Evolutionary conservation across 2,329 filamentous ascomycete genomes (phyloP).

Genomic region (Verticillium alfalfae): DNA sequence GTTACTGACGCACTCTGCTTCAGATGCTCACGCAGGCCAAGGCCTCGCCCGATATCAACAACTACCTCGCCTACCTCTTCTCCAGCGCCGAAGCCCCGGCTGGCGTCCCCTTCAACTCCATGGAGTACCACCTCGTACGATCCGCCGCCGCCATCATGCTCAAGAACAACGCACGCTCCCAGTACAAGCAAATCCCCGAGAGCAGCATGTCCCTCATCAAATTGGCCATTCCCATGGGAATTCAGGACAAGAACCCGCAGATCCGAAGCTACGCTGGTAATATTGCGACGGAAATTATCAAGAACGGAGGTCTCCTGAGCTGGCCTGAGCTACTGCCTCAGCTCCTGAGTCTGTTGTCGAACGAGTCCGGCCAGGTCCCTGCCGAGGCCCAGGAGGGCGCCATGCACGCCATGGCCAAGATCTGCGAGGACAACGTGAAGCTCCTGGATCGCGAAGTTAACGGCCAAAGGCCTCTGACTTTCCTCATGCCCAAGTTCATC

Average conservation of each 20-base stretch:
- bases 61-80: conserved; percentile 91
- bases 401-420: conserved; percentile 88
- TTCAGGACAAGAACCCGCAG: conserved; percentile 76
- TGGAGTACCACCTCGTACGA: conserved; percentile 70
- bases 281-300: conserved; percentile 88
- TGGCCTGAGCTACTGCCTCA: conserved; percentile 91
- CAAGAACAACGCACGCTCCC: conserved; percentile 82
- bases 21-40: conserved; percentile 94
- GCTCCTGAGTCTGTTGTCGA: conserved; percentile 71
- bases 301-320: conserved; percentile 74
- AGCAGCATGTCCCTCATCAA: conserved; percentile 72
- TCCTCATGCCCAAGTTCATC: conserved; percentile 86
- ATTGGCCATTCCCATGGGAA: conserved; percentile 67
- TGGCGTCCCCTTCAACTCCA: conserved; percentile 51
- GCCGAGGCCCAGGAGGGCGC: conserved; percentile 81
- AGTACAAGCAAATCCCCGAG: conserved; percentile 71
- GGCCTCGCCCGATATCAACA: conserved; percentile 86
- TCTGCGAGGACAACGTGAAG: conserved; percentile 93
- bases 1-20: conserved; percentile 14
- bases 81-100: conserved; percentile 61
- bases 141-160: conserved; percentile 89
- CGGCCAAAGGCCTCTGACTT: conserved; percentile 79
- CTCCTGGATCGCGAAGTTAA: conserved; percentile 82
- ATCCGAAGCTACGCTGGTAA: conserved; percentile 88
- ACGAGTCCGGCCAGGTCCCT: conserved; percentile 62